Conservation (phyloP, 148 eudicot genomes). For the Chenopodium suecicum region DNA sequence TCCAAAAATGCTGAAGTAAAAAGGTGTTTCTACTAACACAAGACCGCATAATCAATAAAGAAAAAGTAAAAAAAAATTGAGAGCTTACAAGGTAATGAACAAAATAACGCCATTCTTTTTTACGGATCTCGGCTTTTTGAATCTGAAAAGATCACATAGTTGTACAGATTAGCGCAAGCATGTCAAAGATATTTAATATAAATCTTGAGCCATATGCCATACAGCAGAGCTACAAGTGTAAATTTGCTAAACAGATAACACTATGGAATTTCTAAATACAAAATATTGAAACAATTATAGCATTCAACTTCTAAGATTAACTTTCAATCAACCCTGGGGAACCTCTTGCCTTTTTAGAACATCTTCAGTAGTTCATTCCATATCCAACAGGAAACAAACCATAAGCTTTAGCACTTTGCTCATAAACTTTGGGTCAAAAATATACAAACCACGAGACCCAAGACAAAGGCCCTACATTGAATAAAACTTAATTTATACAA, state of each 20-base stretch:
- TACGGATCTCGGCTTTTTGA: constrained; percentile 78
- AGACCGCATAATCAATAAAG: not conserved
- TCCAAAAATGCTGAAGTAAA: not conserved
- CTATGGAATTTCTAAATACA: not conserved
- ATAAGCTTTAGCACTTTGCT: not conserved
- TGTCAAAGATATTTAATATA: not conserved
- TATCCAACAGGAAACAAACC: not conserved
- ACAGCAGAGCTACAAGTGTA: too few relatives aligned
- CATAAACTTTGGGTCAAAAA: not conserved
- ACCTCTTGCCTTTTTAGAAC: not conserved
- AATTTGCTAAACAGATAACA: not conserved
- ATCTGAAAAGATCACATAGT: constrained; percentile 46
- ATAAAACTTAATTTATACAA: too few relatives aligned
- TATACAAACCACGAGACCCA: not conserved
- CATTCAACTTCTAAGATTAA: not conserved
- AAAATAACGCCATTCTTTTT: constrained; percentile 88
- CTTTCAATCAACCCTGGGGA: not conserved
- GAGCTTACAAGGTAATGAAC: constrained; percentile 96
- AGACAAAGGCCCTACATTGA: too few relatives aligned
- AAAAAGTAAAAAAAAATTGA: not conserved
- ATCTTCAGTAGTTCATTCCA: not conserved
- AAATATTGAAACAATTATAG: not conserved
- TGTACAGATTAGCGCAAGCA: constrained; percentile 4
- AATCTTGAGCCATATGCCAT: not conserved
- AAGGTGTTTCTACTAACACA: not conserved